A percentile compares a stretch with the other conserved stretches of the same genome.
phyloP scores from a whole-genome alignment of 2,329 filamentous ascomycete genomes.

The Fusarium sp. region DNA sequence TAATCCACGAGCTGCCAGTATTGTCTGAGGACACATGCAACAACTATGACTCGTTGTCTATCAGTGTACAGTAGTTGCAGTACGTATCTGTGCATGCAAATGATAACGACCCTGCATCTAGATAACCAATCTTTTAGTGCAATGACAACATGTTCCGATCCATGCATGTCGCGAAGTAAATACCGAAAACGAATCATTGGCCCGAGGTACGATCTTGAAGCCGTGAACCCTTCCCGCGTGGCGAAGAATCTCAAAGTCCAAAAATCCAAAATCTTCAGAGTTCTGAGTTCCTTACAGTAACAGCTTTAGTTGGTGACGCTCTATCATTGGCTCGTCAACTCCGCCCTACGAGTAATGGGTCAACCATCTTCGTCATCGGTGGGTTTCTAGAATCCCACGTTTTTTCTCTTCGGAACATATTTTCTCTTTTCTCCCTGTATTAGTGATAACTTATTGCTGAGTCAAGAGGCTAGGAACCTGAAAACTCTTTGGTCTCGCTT shows the following conservation, averaged over 20 bases:
- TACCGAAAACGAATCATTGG: slow-evolving; percentile 11
- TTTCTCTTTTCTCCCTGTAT: not conserved
- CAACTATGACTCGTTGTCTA: not conserved
- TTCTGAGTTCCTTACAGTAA: not conserved
- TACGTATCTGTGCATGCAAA: not conserved
- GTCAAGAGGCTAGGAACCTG: slow-evolving; percentile 5
- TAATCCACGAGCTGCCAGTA: not conserved
- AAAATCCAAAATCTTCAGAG: not conserved
- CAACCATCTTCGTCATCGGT: slow-evolving; percentile 30
- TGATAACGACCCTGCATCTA: slow-evolving; percentile 11
- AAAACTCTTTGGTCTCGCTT: not conserved
- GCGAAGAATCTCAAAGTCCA: slow-evolving; percentile 18
- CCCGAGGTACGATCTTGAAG: not conserved
- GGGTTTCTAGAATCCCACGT: slow-evolving; percentile 29
- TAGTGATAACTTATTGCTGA: not conserved
- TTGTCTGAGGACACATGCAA: not conserved
- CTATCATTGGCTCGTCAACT: slow-evolving; percentile 16
- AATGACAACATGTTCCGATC: slow-evolving; percentile 4
- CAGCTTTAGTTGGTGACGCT: not conserved
- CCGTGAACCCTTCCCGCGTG: slow-evolving; percentile 14
- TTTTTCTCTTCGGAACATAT: not conserved
- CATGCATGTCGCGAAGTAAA: slow-evolving; percentile 8
- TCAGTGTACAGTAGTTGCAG: not conserved
- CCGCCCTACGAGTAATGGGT: slow-evolving; percentile 30
- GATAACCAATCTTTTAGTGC: not conserved